phyloP scores from a whole-genome alignment of 2,329 filamentous ascomycete species.

The Arthrocladium fulminans region DNA sequence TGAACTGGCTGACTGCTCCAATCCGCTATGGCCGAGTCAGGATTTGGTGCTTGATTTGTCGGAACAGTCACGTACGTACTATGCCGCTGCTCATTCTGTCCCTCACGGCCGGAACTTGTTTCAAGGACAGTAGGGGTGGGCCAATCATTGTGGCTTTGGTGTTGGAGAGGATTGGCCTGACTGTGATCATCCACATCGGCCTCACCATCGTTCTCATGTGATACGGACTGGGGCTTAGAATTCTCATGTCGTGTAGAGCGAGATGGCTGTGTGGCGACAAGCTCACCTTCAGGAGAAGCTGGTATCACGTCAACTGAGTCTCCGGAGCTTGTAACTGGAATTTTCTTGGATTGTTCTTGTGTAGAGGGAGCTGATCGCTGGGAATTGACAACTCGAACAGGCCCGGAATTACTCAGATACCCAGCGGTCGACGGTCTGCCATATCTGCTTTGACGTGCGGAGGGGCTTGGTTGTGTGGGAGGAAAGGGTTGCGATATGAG shows the following conservation, averaged over 20 bases:
- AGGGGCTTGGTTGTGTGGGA: neutral
- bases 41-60: neutral
- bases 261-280: conserved; percentile 1
- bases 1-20: conserved; percentile 13
- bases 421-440: neutral
- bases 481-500: neutral
- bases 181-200: neutral
- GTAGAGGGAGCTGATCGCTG: conserved; percentile 2
- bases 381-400: conserved; percentile 4
- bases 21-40: neutral
- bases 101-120: neutral
- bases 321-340: neutral
- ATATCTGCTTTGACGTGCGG: neutral
- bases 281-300: conserved; percentile 6
- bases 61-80: neutral
- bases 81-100: neutral
- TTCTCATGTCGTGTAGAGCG: neutral
- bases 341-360: neutral
- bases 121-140: neutral
- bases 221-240: neutral
- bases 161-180: neutral
- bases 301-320: conserved; percentile 5
- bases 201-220: neutral
- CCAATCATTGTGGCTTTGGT: neutral
- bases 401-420: neutral